Evolutionary conservation across 73 alveolate genomes (phyloP).

Genomic region (Paramecium bursaria): DNA sequence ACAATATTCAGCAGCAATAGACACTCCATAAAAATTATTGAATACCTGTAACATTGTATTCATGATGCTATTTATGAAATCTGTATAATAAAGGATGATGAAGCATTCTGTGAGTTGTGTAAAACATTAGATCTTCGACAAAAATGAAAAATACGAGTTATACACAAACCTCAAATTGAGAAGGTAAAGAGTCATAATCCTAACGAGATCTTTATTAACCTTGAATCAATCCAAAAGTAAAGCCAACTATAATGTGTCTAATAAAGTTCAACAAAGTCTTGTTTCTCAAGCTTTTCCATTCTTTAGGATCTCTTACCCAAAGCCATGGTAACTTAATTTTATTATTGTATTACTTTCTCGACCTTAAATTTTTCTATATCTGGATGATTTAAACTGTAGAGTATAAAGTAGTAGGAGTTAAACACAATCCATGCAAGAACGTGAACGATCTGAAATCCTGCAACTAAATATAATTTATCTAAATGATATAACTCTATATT

Average conservation of each 20-base stretch:
- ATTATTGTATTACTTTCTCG: constrained; percentile 4
- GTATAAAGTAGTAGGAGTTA: not conserved
- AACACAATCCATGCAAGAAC: not conserved
- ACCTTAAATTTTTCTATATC: constrained; percentile 8
- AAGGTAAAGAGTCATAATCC: constrained; percentile 22
- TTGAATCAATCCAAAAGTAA: constrained; percentile 12
- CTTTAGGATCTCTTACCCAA: constrained; percentile 77
- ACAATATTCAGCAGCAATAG: constrained; percentile 73
- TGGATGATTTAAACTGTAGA: constrained; percentile 16
- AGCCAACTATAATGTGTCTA: not conserved
- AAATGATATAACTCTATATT: too few relatives aligned
- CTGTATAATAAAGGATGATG: constrained; percentile 11
- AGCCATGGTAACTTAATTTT: constrained; percentile 80
- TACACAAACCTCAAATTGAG: not conserved
- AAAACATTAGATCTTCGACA: constrained; percentile 17
- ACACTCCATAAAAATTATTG: constrained; percentile 65
- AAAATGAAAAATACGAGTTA: not conserved
- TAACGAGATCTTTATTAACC: constrained; percentile 18
- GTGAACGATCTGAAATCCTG: not conserved
- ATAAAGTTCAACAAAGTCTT: constrained; percentile 48
- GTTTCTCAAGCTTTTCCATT: constrained; percentile 74
- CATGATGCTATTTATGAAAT: constrained; percentile 62
- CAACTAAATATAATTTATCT: constrained; percentile 3
- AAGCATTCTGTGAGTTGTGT: constrained; percentile 12
- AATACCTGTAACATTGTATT: constrained; percentile 39